Conservation (phyloP, 164 flowering plant genomes). For the Tetrastigma voinierianum region DNA sequence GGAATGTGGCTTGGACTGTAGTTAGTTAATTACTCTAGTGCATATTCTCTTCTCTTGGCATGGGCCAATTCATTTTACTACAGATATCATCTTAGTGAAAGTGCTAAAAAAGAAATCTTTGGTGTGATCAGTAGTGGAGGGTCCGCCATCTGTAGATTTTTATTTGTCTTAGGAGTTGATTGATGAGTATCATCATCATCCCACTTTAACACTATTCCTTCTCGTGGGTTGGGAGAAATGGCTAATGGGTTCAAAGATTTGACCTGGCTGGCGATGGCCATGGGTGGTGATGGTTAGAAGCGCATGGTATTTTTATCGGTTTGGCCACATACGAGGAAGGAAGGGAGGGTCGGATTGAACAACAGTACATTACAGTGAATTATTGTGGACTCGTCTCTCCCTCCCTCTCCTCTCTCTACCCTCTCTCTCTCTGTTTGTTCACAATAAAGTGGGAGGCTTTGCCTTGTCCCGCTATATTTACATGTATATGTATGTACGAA, state of each 20-base stretch:
- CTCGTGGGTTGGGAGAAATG: neutral
- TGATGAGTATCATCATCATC: too few species aligned
- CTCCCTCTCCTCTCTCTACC: too few species aligned
- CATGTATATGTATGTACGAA: neutral
- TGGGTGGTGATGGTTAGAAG: too few species aligned
- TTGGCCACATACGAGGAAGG: neutral
- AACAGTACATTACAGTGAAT: neutral
- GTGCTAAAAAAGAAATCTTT: neutral
- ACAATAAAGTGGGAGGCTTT: neutral
- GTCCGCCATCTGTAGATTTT: neutral
- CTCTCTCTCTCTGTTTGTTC: too few species aligned
- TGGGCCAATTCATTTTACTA: too few species aligned
- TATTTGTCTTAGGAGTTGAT: neutral
- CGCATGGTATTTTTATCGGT: neutral
- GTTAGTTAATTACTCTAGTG: slow-evolving; percentile 31
- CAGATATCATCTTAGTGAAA: neutral
- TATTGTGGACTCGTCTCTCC: neutral
- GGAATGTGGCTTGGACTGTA: slow-evolving; percentile 62
- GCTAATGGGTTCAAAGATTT: neutral
- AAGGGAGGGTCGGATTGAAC: neutral
- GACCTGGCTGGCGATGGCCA: neutral
- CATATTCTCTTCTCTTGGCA: neutral
- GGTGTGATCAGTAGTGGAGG: slow-evolving; percentile 5
- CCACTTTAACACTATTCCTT: too few species aligned
- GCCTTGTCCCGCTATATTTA: neutral